These are phyloP conservation scores for Ascochyta lentis DNA, from an alignment of 2,329 filamentous ascomycete genomes.

Conservation along the genomic window DNA sequence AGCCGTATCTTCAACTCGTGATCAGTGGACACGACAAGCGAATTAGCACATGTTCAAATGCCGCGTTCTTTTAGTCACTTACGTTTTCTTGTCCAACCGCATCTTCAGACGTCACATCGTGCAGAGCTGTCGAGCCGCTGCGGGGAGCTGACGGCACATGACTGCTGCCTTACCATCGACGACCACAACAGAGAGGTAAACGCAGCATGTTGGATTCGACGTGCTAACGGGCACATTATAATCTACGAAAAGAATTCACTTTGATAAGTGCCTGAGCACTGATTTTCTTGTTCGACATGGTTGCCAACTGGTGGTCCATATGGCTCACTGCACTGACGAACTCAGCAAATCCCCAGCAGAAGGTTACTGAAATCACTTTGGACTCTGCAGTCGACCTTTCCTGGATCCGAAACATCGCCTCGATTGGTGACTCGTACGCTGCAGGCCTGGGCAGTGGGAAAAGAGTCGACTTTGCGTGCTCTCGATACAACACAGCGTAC, in stretches of 20 bases:
- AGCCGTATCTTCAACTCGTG: slow-evolving; percentile 87
- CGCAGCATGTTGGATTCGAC: too few species aligned
- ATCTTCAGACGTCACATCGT: slow-evolving; percentile 19
- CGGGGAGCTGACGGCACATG: slow-evolving; percentile 16
- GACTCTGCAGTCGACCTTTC: slow-evolving; percentile 11
- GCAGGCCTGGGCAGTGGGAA: slow-evolving; percentile 38
- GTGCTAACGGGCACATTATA: too few species aligned
- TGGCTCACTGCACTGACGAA: slow-evolving; percentile 5
- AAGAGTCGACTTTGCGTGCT: slow-evolving; percentile 38
- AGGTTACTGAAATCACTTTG: neutral
- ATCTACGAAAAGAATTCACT: neutral
- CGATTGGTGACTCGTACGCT: slow-evolving; percentile 43
- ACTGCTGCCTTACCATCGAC: slow-evolving; percentile 12
- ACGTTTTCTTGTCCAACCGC: neutral
- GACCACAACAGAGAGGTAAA: neutral
- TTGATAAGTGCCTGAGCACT: too few species aligned
- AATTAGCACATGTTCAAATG: too few species aligned
- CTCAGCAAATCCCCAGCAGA: neutral
- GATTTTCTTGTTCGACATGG: neutral
- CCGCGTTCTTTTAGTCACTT: neutral
- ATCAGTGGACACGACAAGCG: neutral
- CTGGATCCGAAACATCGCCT: slow-evolving; percentile 37
- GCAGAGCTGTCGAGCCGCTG: slow-evolving; percentile 18
- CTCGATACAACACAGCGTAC: slow-evolving; percentile 37
- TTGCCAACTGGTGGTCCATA: neutral